Conservation (phyloP, 2,329 filamentous ascomycete genomes). For the Talaromyces sp. region DNA sequence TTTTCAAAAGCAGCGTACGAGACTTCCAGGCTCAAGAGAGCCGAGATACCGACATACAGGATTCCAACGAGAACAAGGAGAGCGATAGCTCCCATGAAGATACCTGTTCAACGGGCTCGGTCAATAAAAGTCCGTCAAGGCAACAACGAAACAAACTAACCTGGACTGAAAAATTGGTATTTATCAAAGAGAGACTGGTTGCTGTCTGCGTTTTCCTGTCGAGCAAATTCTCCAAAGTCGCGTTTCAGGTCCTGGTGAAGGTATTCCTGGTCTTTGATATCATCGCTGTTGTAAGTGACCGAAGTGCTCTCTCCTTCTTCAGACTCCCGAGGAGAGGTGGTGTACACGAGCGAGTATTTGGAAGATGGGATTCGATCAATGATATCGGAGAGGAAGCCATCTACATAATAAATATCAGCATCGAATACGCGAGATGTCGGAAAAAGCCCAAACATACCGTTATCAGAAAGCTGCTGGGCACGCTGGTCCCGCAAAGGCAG, state of each 20-base stretch:
- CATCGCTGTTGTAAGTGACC: conserved; percentile 58
- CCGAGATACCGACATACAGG: conserved; percentile 71
- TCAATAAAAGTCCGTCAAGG: neutral
- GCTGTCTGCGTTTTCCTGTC: conserved; percentile 34
- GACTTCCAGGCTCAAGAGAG: conserved; percentile 76
- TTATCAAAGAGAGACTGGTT: conserved; percentile 65
- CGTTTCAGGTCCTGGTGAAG: conserved; percentile 74
- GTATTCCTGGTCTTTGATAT: conserved; percentile 53
- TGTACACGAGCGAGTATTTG: conserved; percentile 72
- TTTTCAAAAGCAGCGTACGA: conserved; percentile 95
- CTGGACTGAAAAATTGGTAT: conserved; percentile 90
- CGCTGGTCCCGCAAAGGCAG: conserved; percentile 33
- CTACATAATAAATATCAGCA: conserved; percentile 23
- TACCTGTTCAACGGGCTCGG: conserved; percentile 49
- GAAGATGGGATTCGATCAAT: conserved; percentile 44
- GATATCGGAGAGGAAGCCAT: conserved; percentile 45
- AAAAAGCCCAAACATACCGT: conserved; percentile 25
- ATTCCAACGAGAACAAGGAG: conserved; percentile 70
- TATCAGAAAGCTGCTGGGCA: conserved; percentile 35
- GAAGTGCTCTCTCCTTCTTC: conserved; percentile 22
- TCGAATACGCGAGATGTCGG: neutral
- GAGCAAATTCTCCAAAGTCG: conserved; percentile 38
- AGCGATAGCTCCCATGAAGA: conserved; percentile 81
- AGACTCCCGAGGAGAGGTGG: conserved; percentile 55
- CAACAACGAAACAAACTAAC: conserved; percentile 45